Evolutionary conservation across 176 grass and related monocot species (phyloP).

Genomic region (Juncus effusus): DNA sequence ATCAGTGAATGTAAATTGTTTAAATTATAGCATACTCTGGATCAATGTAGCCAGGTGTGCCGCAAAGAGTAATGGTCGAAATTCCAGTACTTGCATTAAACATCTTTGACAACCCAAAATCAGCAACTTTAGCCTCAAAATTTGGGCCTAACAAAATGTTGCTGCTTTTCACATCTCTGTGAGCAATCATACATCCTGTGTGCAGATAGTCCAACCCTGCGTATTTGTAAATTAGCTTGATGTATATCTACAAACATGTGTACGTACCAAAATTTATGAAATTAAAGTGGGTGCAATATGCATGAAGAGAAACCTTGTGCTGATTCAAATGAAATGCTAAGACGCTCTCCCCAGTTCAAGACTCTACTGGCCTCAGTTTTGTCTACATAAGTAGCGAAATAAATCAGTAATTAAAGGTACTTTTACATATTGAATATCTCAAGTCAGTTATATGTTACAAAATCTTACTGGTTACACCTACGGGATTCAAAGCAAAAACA

Average conservation of each 20-base stretch:
- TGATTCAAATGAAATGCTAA: slow-evolving; percentile 29
- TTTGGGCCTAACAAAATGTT: slow-evolving; percentile 53
- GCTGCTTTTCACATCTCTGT: slow-evolving; percentile 46
- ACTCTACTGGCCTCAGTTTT: slow-evolving; percentile 1
- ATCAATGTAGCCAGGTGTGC: slow-evolving; percentile 39
- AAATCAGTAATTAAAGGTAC: too few relatives aligned
- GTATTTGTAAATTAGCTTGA: background rate
- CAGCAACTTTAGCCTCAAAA: slow-evolving; percentile 39
- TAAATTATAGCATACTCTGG: slow-evolving; percentile 32
- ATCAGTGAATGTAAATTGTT: too few relatives aligned
- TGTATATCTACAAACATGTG: too few relatives aligned
- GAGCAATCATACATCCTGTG: slow-evolving; percentile 43
- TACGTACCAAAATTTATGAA: background rate
- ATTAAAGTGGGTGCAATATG: background rate
- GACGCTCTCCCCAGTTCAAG: slow-evolving; percentile 35
- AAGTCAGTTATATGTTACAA: too few relatives aligned
- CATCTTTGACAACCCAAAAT: slow-evolving; percentile 50
- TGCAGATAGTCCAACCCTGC: slow-evolving; percentile 66
- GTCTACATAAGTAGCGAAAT: slow-evolving; percentile 29
- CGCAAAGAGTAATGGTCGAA: slow-evolving; percentile 10
- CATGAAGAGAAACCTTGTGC: slow-evolving; percentile 35
- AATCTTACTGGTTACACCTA: too few relatives aligned
- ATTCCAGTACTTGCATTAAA: slow-evolving; percentile 6
- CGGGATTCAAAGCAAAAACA: too few relatives aligned
- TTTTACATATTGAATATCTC: too few relatives aligned